These are phyloP conservation scores for Rickenella mellea DNA, from an alignment of 768 basidiomycete genomes.

Conservation along the genomic window DNA sequence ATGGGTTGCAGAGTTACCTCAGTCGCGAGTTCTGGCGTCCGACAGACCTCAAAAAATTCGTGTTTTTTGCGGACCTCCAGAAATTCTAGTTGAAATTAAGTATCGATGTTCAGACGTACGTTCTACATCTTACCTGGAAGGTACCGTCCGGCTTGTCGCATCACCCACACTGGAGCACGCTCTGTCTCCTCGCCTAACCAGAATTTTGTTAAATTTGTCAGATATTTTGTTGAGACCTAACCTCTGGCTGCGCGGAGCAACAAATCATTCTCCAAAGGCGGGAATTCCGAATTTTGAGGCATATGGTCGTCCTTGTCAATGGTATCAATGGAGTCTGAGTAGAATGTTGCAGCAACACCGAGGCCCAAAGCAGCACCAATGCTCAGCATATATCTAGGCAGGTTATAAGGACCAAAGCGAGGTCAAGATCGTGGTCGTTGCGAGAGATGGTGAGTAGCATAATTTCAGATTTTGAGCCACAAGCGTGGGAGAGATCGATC, in stretches of 20 bases:
- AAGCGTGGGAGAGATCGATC: too few relatives aligned
- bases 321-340: background rate
- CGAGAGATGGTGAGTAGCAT: too few relatives aligned
- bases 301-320: background rate
- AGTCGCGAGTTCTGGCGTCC: conserved; percentile 80
- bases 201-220: background rate
- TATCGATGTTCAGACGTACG: conserved; percentile 3
- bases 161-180: conserved; percentile 95
- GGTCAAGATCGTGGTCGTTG: too few relatives aligned
- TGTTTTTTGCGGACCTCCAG: conserved; percentile 75
- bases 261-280: conserved; percentile 78
- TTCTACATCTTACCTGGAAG: conserved; percentile 70
- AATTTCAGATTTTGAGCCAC: too few relatives aligned
- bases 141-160: conserved; percentile 95
- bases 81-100: conserved; percentile 58
- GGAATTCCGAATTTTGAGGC: conserved; percentile 34
- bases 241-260: conserved; percentile 82
- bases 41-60: conserved; percentile 93
- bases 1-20: conserved; percentile 93
- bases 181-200: conserved; percentile 70
- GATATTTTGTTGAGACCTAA: conserved; percentile 15
- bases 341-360: too few relatives aligned
- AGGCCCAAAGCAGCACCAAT: too few relatives aligned
- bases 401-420: too few relatives aligned
- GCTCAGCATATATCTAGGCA: too few relatives aligned